Percentiles rank a stretch among this genome's conserved stretches.
Conservation (phyloP, 2,329 filamentous ascomycete species). For the Lecanicillium sp. region DNA sequence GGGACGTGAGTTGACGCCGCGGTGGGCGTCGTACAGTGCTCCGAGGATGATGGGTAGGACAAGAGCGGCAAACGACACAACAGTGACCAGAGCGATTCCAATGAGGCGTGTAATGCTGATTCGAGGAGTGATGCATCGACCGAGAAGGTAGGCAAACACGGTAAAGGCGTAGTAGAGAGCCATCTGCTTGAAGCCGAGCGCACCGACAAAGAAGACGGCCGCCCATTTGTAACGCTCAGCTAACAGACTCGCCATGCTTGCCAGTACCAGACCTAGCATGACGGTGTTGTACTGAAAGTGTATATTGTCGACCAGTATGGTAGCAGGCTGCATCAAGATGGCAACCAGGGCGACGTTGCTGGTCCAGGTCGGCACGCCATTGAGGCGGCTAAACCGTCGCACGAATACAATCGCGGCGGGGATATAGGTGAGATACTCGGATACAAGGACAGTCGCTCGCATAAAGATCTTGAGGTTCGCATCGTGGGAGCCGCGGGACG, state of each 20-base stretch:
- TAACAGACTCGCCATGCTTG: slow-evolving; percentile 80
- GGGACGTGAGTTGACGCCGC: slow-evolving; percentile 49
- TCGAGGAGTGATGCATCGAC: slow-evolving; percentile 71
- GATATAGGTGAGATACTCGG: slow-evolving; percentile 84
- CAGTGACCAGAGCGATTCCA: slow-evolving; percentile 65
- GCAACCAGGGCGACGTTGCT: slow-evolving; percentile 78
- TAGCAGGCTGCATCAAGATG: slow-evolving; percentile 84
- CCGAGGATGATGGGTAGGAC: slow-evolving; percentile 69
- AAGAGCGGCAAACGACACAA: slow-evolving; percentile 64
- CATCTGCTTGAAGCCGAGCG: slow-evolving; percentile 99
- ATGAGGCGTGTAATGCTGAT: slow-evolving; percentile 61
- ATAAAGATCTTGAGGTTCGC: slow-evolving; percentile 84
- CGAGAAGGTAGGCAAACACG: slow-evolving; percentile 85
- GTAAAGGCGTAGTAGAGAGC: slow-evolving; percentile 92
- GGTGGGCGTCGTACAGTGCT: slow-evolving; percentile 58
- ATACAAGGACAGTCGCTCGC: slow-evolving; percentile 83
- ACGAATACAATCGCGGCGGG: slow-evolving; percentile 82
- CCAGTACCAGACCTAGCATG: slow-evolving; percentile 87
- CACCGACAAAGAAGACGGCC: slow-evolving; percentile 85
- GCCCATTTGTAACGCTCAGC: slow-evolving; percentile 81
- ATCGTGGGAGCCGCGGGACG: slow-evolving; percentile 75
- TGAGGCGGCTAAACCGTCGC: slow-evolving; percentile 67
- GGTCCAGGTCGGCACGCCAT: slow-evolving; percentile 73
- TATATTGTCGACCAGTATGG: slow-evolving; percentile 87
- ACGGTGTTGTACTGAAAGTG: slow-evolving; percentile 98